Evolutionary conservation across 768 basidiomycete species (phyloP).

Genomic region (Mycena epipterygia): DNA sequence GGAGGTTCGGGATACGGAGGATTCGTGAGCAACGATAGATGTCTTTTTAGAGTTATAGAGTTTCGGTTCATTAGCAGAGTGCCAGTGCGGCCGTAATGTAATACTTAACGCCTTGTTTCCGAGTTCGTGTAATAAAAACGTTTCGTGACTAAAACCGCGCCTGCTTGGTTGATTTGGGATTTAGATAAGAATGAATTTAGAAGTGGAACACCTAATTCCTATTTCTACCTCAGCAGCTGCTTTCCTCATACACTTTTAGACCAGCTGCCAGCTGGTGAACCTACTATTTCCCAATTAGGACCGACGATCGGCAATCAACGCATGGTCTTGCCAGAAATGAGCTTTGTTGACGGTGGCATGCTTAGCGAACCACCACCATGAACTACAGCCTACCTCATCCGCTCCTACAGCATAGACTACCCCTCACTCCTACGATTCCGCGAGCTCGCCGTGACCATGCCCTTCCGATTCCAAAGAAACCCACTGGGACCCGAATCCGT

Average conservation of each 20-base stretch:
- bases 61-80: not conserved
- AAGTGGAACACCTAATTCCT: no score
- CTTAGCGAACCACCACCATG: constrained; percentile 8
- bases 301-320: not conserved
- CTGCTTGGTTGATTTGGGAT: no score
- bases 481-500: not conserved
- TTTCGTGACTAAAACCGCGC: no score
- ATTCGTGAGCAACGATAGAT: not conserved
- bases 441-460: not conserved
- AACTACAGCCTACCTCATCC: not conserved
- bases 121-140: no score
- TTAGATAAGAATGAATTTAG: no score
- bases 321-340: no score
- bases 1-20: not conserved
- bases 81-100: constrained; percentile 2
- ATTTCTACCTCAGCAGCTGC: no score
- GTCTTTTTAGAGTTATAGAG: constrained; percentile 14
- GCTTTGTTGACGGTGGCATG: no score
- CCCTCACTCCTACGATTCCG: not conserved
- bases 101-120: not conserved
- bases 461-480: constrained; percentile 10
- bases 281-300: not conserved
- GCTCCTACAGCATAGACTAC: not conserved
- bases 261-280: no score
- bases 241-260: no score